Base-by-base conservation (phyloP, 2,329 filamentous ascomycete genomes). In the Talaromyces sp. region DNA sequence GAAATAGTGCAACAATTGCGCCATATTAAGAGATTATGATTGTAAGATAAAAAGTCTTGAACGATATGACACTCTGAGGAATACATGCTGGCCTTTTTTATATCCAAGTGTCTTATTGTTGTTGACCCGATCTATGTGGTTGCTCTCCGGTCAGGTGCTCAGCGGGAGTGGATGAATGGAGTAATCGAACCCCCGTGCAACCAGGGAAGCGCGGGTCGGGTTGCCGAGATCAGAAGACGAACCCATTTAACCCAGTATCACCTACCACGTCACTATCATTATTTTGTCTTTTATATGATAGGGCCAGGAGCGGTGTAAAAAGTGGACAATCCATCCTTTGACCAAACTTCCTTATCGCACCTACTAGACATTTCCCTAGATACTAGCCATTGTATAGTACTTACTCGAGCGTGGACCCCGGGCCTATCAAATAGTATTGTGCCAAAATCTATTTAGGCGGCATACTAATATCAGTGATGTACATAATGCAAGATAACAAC, bases 1-100 rank as follows among this genome's bases (percentile, higher is more conserved):
- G 16, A 63, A 58, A 27, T 62, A 63, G 36, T 62, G 55, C 42
- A 63, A 45, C 57, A 63, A 54, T 13, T 51, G 55, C 24, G 60
- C 37, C 61, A 63, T 63, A 16, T 22, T 39, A 13, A 22, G n/a
- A 16, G 17, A 7, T 13, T 44, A 2, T 27, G 27, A 1, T 11
- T 16, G 17, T 9, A 16, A 35, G 35, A 33, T 13, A 20, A 35
- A 20, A n/a, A 35, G n/a, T 32, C 19, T 14, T 5, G 3, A 13
- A n/a, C 19, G 13, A 10, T 22, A 11, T 8, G 3, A 33, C 17
- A n/a, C n/a, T 33, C 17, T 30, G 36, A 22, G 14, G 5, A 35
- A 35, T 35, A 35, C n/a, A 6, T 35, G 11, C 5, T 4, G 22
- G 9, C 33, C 10, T 7, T 6, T 24, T 4, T 44, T 48, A 13